Evolutionary conservation across 345 rosid genomes (phyloP), one percentile per base, ranked within the genome.

Genomic region (Corchorus olitorius): DNA sequence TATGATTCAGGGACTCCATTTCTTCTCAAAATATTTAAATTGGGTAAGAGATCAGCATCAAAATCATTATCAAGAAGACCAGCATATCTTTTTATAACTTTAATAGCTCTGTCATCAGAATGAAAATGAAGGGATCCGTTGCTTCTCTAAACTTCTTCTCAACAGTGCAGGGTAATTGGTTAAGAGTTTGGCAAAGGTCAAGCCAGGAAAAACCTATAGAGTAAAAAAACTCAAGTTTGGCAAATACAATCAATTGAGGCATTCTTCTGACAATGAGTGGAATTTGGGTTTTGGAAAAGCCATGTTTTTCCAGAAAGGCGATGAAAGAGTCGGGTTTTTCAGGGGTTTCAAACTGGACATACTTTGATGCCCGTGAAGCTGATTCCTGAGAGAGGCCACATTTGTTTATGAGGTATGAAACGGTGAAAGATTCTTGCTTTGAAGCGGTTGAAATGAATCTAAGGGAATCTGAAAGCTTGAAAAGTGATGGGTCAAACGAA

Each of bases 401-500:
- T 35, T 66, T 48, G 12, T 81, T 69, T 0, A 82, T 65, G 64
- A 84, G 88, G 82, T 84, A 86, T 2, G 86, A 87, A 16, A 82
- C 78, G 11, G 85, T 65, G 58, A 85, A 82, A 0, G 84, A 73
- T 5, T 22, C 17, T 33, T 62, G 34, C 11, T 43, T 75, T 8
- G 78, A 70, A 19, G 50, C 9, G 10, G 8, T 76, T 15, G 73
- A 66, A 20, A 68, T 14, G 62, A 16, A 75, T 73, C 75, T 65
- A 19, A 70, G 56, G 63, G 5, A 43, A 3, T 6, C 15, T 8
- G 16, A 9, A n/a, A n/a, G n/a, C n/a, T n/a, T n/a, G n/a, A n/a
- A n/a, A n/a, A n/a, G n/a, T n/a, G n/a, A n/a, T n/a, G n/a, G n/a
- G n/a, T n/a, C n/a, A n/a, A n/a, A n/a, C n/a, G 11, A 41, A 53